Percentiles rank a stretch among this genome's conserved stretches.
These are phyloP conservation scores for Hypoxylon lienhwacheense DNA, from an alignment of 495 filamentous ascomycete species.

Conservation along the genomic window DNA sequence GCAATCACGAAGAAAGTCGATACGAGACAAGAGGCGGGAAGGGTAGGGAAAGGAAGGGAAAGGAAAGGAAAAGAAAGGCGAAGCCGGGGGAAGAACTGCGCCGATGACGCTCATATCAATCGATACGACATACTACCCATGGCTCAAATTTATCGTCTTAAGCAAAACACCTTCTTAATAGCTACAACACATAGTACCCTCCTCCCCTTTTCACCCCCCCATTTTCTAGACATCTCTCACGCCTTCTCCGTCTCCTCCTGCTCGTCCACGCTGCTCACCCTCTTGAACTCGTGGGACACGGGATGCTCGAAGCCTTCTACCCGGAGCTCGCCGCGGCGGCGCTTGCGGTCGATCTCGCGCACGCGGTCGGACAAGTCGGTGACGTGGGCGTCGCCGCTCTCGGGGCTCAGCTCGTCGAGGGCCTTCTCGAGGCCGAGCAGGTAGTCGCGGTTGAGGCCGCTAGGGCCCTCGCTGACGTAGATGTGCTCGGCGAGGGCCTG, in stretches of 20 bases:
- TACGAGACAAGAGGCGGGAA: neutral
- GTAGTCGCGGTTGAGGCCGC: slow-evolving; percentile 91
- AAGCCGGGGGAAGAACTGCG: neutral
- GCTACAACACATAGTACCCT: neutral
- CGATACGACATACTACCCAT: slow-evolving; percentile 6
- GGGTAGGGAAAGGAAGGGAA: neutral
- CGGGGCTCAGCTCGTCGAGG: slow-evolving; percentile 71
- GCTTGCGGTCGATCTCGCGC: slow-evolving; percentile 53
- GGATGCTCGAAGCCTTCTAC: slow-evolving; percentile 23
- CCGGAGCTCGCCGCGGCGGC: slow-evolving; percentile 22
- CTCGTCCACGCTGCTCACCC: slow-evolving; percentile 56
- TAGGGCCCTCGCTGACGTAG: slow-evolving; percentile 71
- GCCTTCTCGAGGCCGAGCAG: slow-evolving; percentile 78
- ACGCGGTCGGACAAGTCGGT: slow-evolving; percentile 60
- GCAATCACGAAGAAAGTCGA: neutral
- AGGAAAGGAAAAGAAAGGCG: neutral
- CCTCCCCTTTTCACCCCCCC: slow-evolving; percentile 15
- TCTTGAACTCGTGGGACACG: slow-evolving; percentile 47
- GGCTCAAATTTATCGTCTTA: neutral
- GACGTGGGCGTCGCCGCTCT: slow-evolving; percentile 85
- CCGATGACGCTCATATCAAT: slow-evolving; percentile 7
- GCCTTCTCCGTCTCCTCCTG: slow-evolving; percentile 61
- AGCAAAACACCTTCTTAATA: neutral
- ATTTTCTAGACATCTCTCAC: slow-evolving; percentile 7
- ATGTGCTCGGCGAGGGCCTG: slow-evolving; percentile 85